Percentiles rank a stretch among this genome's conserved stretches.
phyloP scores from a whole-genome alignment of 495 filamentous ascomycete genomes.

The Daldinia childiae region DNA sequence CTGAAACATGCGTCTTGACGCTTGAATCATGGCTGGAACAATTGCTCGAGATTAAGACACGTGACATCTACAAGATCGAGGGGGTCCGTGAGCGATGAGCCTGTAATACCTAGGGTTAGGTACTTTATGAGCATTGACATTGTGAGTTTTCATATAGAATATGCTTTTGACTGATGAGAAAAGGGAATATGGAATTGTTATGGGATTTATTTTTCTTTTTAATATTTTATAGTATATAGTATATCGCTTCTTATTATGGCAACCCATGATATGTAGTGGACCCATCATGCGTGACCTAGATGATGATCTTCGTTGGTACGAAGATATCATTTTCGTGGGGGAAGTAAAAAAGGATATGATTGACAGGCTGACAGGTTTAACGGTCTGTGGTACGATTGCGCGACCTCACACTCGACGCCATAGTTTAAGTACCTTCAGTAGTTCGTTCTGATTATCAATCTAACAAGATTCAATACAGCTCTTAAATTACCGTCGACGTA shows the following conservation, averaged over 20 bases:
- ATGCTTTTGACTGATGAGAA: background rate
- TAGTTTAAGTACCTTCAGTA: background rate
- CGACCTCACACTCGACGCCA: background rate
- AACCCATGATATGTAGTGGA: constrained; percentile 21
- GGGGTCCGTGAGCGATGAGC: constrained; percentile 1
- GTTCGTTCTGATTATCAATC: background rate
- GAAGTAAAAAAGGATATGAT: background rate
- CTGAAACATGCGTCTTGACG: constrained; percentile 36
- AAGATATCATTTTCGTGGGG: constrained; percentile 26
- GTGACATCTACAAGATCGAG: constrained; percentile 12
- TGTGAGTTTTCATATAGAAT: background rate
- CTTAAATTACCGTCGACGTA: background rate
- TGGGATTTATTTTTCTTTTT: background rate
- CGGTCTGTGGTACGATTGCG: background rate
- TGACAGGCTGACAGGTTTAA: background rate
- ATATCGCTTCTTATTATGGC: constrained; percentile 6
- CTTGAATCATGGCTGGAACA: constrained; percentile 21
- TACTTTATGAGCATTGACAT: background rate
- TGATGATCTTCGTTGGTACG: constrained; percentile 35
- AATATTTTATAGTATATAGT: background rate
- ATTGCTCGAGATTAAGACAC: constrained; percentile 6
- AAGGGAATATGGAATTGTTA: background rate
- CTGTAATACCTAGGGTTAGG: background rate
- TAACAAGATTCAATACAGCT: background rate
- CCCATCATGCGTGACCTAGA: constrained; percentile 28